phyloP scores from a whole-genome alignment of 371 early-diverging fungal genomes.

The Scutellospora calospora region DNA sequence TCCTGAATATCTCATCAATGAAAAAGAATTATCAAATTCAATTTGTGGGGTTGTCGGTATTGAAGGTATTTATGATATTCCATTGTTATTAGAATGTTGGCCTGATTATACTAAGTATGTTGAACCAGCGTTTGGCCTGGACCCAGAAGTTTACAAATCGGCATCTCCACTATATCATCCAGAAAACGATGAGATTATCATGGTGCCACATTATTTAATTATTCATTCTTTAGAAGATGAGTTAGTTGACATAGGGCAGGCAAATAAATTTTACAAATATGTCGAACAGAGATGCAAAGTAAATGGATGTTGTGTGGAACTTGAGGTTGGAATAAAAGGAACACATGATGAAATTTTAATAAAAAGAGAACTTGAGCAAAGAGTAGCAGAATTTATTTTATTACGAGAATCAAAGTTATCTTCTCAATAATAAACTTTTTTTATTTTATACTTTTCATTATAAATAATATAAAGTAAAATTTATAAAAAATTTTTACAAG shows the following conservation, averaged over 20 bases:
- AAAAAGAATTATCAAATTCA: constrained; percentile 37
- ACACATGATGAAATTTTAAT: too few species aligned
- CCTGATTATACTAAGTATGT: constrained; percentile 75
- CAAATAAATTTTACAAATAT: too few species aligned
- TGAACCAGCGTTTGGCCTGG: constrained; percentile 33
- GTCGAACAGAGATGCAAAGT: too few species aligned
- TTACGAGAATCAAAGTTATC: too few species aligned
- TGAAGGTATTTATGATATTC: constrained; percentile 85
- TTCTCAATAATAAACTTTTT: too few species aligned
- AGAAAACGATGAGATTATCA: background rate
- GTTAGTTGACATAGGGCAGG: constrained; percentile 69
- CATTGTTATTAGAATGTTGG: constrained; percentile 63
- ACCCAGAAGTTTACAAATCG: constrained; percentile 19
- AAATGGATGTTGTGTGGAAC: too few species aligned
- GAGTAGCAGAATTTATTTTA: too few species aligned
- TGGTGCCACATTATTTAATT: constrained; percentile 61
- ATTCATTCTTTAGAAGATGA: constrained; percentile 76
- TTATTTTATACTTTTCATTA: too few species aligned
- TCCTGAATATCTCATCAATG: constrained; percentile 52
- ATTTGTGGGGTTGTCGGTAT: constrained; percentile 71
- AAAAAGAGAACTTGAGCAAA: too few species aligned
- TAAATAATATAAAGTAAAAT: too few species aligned
- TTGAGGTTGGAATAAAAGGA: too few species aligned
- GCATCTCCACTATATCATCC: constrained; percentile 26
- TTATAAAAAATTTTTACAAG: too few species aligned